Percentiles rank a stretch among this genome's conserved stretches.
phyloP scores from a whole-genome alignment of 2,329 filamentous ascomycete species.

The Hymenoscyphus albidus region DNA sequence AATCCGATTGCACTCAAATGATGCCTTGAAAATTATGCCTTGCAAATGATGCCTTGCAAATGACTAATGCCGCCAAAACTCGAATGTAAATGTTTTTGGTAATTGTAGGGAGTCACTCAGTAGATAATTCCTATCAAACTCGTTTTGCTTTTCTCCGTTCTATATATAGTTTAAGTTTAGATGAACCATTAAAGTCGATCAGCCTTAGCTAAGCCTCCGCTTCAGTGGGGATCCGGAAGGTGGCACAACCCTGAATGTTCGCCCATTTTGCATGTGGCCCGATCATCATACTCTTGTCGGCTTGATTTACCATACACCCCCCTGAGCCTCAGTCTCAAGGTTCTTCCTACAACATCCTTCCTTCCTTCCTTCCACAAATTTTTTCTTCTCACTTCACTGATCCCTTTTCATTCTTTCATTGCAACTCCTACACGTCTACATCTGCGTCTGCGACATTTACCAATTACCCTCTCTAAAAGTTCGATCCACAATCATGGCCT shows the following conservation, averaged over 20 bases:
- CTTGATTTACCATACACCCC: not conserved
- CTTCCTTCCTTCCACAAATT: no score
- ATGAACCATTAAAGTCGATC: not conserved
- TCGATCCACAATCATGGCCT: conserved; percentile 33
- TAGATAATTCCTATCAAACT: not conserved
- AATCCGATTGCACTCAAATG: no score
- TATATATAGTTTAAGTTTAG: not conserved
- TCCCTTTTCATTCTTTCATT: conserved; percentile 9
- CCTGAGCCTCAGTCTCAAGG: not conserved
- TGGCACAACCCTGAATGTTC: not conserved
- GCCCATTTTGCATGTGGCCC: not conserved
- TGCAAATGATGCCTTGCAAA: not conserved
- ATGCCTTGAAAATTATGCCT: not conserved
- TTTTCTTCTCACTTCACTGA: not conserved
- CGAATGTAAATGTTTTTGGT: not conserved
- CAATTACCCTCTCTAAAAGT: not conserved
- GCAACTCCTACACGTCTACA: conserved; percentile 13
- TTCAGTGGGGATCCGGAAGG: no score
- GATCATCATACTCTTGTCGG: not conserved
- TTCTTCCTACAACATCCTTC: not conserved
- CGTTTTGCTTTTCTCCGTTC: not conserved
- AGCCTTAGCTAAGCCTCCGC: no score
- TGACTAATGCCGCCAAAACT: conserved; percentile 1
- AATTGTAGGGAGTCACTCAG: not conserved
- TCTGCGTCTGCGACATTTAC: conserved; percentile 1